Conservation (phyloP, 2,329 filamentous ascomycete species). For the Colletotrichum sp. region DNA sequence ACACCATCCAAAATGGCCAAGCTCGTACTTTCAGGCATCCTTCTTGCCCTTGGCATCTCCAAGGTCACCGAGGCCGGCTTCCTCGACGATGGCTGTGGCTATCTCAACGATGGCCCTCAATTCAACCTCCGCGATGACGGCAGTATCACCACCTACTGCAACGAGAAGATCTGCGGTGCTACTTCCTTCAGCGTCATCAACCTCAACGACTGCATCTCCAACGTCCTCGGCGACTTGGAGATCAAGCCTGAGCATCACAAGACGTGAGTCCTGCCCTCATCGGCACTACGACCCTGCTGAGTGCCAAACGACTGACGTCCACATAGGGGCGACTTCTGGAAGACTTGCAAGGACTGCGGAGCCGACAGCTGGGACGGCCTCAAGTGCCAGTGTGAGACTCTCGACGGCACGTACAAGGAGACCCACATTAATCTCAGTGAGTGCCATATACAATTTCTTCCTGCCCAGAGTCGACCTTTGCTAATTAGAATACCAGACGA, state of each 20-base stretch:
- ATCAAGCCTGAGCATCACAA: background rate
- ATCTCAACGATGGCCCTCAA: background rate
- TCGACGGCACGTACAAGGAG: background rate
- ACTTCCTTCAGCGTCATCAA: slow-evolving; percentile 3
- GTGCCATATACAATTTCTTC: background rate
- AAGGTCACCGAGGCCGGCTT: background rate
- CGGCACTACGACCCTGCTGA: background rate
- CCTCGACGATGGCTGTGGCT: slow-evolving; percentile 9
- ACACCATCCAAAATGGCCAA: background rate
- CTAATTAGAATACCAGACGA: background rate
- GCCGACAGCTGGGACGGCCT: background rate
- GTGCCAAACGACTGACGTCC: background rate
- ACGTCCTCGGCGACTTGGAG: background rate
- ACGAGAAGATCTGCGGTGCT: background rate
- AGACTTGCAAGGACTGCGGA: slow-evolving; percentile 3
- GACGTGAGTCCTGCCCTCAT: background rate
- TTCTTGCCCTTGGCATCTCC: background rate
- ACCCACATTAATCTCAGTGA: slow-evolving; percentile 5
- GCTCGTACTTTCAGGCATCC: background rate
- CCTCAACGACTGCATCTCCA: slow-evolving; percentile 13
- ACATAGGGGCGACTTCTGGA: background rate
- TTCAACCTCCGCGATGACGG: slow-evolving; percentile 3
- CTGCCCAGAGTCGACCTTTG: accelerated
- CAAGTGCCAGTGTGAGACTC: background rate
- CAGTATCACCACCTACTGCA: slow-evolving; percentile 8